Percentiles rank a stretch among this genome's conserved stretches.
phyloP scores from a whole-genome alignment of 164 flowering plant species.

The Paratinospora sagittata region DNA sequence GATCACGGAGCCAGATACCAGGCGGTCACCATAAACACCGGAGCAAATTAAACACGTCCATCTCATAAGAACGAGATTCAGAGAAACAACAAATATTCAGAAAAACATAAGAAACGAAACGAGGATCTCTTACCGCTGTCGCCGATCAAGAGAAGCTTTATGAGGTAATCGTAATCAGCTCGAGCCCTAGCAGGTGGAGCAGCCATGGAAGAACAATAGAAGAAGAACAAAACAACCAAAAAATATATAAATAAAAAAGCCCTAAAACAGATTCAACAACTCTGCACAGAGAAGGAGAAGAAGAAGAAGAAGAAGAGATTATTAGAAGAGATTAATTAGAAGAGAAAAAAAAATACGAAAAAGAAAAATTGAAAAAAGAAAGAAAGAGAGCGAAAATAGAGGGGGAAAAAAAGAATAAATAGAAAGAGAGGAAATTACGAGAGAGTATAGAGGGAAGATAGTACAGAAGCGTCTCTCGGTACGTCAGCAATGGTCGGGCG shows the following conservation, averaged over 20 bases:
- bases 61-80: conserved; percentile 10
- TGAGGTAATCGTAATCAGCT: conserved; percentile 56
- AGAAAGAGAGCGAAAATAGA: not conserved
- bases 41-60: not conserved
- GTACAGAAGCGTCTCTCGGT: no score
- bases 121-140: conserved; percentile 42
- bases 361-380: not conserved
- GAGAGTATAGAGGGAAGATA: no score
- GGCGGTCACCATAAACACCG: not conserved
- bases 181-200: conserved; percentile 63
- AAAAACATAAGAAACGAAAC: not conserved
- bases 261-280: conserved; percentile 9
- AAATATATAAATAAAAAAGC: not conserved
- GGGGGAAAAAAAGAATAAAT: conserved; percentile 12
- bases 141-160: conserved; percentile 54
- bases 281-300: not conserved
- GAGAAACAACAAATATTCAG: not conserved
- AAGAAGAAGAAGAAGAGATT: no score
- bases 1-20: not conserved
- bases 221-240: no score
- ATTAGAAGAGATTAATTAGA: not conserved
- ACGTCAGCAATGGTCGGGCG: no score
- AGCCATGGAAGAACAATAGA: conserved; percentile 46
- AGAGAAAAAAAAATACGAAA: not conserved
- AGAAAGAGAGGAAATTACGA: not conserved